Percentiles rank a stretch among this genome's conserved stretches.
phyloP scores from a whole-genome alignment of 345 rosid species.

The Punica granatum region DNA sequence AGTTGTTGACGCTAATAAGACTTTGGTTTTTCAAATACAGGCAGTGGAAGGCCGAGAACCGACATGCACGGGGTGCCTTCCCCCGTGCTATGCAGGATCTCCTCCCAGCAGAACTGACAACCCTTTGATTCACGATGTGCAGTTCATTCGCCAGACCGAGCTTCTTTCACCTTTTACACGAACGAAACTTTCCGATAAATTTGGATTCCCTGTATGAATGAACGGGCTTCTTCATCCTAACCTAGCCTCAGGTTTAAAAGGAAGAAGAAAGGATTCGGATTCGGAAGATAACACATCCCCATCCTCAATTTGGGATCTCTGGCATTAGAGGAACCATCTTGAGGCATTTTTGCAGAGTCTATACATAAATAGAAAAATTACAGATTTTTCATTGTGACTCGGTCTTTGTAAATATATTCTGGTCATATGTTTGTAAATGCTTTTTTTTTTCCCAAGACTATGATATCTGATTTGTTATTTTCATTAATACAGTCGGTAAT shows the following conservation, averaged over 20 bases:
- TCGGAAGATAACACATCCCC: too few relatives aligned
- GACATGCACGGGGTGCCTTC: constrained; percentile 30
- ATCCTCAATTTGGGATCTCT: background rate
- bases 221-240: background rate
- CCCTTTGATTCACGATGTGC: constrained; percentile 62
- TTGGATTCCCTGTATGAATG: constrained; percentile 9
- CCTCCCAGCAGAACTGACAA: constrained; percentile 75
- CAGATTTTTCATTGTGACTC: too few relatives aligned
- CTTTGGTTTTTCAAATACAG: constrained; percentile 5
- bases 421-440: too few relatives aligned
- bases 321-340: background rate
- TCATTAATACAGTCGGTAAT: too few relatives aligned
- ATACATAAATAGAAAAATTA: too few relatives aligned
- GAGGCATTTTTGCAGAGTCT: background rate
- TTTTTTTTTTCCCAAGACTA: too few relatives aligned
- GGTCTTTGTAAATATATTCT: too few relatives aligned
- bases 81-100: constrained; percentile 50
- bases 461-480: too few relatives aligned
- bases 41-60: constrained; percentile 28
- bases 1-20: background rate
- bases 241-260: too few relatives aligned
- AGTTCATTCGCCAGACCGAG: constrained; percentile 61
- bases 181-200: constrained; percentile 39
- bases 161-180: constrained; percentile 51
- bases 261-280: background rate